Conservation (phyloP, 148 eudicot genomes). For the Rhododendron ferrugineum region DNA sequence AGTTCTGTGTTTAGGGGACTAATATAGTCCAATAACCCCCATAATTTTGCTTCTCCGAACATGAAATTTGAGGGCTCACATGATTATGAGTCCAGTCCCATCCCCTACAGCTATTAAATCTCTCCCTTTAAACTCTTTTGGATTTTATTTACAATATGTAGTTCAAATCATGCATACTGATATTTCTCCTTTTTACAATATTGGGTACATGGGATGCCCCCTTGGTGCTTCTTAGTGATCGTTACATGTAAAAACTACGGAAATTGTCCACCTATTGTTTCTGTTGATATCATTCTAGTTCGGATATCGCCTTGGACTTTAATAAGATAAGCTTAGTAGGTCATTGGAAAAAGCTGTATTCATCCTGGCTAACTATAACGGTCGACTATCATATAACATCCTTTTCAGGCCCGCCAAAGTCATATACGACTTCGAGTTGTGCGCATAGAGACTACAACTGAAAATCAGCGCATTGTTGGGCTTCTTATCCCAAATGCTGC, state of each 20-base stretch:
- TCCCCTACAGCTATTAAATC: background rate
- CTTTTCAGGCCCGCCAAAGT: constrained; percentile 65
- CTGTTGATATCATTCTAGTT: background rate
- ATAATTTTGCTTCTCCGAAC: background rate
- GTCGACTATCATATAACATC: background rate
- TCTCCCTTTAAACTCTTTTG: background rate
- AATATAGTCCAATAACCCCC: background rate
- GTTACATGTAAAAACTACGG: background rate
- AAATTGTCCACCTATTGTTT: background rate
- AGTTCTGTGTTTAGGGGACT: background rate
- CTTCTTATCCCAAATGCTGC: constrained; percentile 91
- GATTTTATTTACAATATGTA: background rate
- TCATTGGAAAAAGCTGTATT: background rate
- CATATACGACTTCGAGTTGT: constrained; percentile 82
- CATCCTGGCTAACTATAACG: background rate
- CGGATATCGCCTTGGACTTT: background rate
- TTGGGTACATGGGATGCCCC: background rate
- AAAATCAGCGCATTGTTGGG: constrained; percentile 83
- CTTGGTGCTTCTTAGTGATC: background rate
- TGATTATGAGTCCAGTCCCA: background rate
- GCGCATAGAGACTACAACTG: constrained; percentile 79
- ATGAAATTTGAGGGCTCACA: background rate
- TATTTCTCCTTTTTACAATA: background rate
- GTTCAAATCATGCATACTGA: background rate
- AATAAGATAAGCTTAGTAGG: background rate